Evolutionary conservation across 2,329 filamentous ascomycete species (phyloP).

Genomic region (Sclerotinia spermophila): DNA sequence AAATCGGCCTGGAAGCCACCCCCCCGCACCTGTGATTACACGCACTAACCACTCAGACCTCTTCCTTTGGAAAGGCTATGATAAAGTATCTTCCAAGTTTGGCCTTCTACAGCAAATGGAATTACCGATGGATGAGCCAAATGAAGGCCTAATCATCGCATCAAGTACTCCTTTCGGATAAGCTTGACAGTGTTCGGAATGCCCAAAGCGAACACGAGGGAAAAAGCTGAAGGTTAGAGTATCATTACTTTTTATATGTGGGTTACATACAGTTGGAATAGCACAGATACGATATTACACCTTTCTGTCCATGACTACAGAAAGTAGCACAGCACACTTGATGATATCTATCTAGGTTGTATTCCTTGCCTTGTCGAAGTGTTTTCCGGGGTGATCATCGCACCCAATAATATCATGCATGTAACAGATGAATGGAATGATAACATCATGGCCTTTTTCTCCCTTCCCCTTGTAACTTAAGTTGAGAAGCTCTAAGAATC

Average conservation of each 20-base stretch:
- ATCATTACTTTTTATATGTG: conserved; percentile 6
- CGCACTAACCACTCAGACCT: conserved; percentile 13
- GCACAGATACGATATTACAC: not conserved
- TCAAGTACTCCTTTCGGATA: not conserved
- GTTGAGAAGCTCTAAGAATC: not conserved
- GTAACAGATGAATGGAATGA: not conserved
- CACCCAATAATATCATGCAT: not conserved
- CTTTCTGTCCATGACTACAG: conserved; percentile 1
- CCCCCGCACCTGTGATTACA: conserved; percentile 1
- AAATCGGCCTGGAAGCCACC: conserved; percentile 8
- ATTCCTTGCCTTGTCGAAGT: not conserved
- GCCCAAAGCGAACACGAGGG: conserved; percentile 3
- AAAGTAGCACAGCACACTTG: not conserved
- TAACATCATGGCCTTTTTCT: not conserved
- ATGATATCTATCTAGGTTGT: not conserved
- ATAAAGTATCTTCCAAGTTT: conserved; percentile 1
- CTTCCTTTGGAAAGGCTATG: not conserved
- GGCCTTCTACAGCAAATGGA: conserved; percentile 6
- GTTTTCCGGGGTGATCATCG: conserved; percentile 7
- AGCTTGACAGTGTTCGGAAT: not conserved
- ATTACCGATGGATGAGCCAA: not conserved
- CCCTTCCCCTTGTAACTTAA: not conserved
- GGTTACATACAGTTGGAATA: not conserved
- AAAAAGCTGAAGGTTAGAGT: conserved; percentile 2
- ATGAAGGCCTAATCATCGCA: not conserved